Base-by-base conservation (phyloP, 805 yeast genomes). In the Lipomyces chichibuensis region DNA sequence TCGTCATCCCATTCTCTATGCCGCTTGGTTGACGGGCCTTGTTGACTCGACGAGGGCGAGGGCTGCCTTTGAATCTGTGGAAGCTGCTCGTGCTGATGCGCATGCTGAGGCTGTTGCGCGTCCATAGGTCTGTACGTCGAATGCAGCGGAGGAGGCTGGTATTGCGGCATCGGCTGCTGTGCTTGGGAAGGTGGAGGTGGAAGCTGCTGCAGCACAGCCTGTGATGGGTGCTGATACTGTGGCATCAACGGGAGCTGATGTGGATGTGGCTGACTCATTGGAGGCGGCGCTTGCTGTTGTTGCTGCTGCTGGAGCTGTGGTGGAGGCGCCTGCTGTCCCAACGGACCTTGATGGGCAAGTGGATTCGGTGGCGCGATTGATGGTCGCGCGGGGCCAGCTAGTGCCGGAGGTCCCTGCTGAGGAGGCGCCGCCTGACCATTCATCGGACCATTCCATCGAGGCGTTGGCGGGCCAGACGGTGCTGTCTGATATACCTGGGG, bases 401-500 rank as follows among this genome's bases (percentile, higher is more conserved):
- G 71, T 17, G 65, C 69, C 11, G 69, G 71, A n/a, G 69, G 68
- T 37, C 29, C 65, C 27, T 23, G 65, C 35, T 51, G 63, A 25
- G 65, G 71, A 13, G 64, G 63, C 13, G 14, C 79, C 71, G 35
- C 79, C 78, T 77, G 66, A 11, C 64, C 59, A 53, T 61, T 78
- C 73, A 14, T 27, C 33, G 55, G 33, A 52, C 43, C 52, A 35
- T 65, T 68, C 73, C 76, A 69, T 9, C 70, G 69, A 57, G 81
- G 75, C 55, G 88, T 87, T n/a, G 87, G 84, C 83, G 88, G 86
- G 4, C 87, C 86, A 66, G 67, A 56, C 23, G 71, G 71, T 1
- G 83, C 87, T 43, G 89, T 88, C 59, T 69, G 74, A 64, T 75
- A 85, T 77, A 75, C 85, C 80, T 70, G 88, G 85, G 78, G 88